Conservation (phyloP, 169 alveolate genomes). For the Plasmodium gallinaceum region DNA sequence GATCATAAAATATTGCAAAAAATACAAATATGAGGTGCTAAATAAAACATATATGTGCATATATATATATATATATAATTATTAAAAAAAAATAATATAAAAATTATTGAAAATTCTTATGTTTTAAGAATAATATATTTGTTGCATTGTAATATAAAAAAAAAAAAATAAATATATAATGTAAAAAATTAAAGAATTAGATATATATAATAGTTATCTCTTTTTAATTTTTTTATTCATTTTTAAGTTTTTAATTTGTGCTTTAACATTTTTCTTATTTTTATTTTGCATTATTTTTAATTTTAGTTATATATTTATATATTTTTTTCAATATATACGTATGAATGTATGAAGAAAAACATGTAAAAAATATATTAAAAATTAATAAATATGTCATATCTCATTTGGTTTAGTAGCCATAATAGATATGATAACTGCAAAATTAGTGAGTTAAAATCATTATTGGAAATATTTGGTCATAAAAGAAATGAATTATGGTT, state of each 20-base stretch:
- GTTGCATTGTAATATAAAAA: too few species aligned
- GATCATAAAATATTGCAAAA: background rate
- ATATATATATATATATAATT: constrained; percentile 1
- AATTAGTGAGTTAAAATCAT: constrained; percentile 78
- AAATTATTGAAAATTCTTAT: too few species aligned
- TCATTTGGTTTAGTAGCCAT: constrained; percentile 82
- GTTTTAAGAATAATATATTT: too few species aligned
- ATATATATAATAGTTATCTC: too few species aligned
- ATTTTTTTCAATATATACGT: background rate
- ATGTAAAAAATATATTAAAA: background rate
- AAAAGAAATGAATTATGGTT: background rate
- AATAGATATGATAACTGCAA: constrained; percentile 81
- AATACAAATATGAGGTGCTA: background rate
- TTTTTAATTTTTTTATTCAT: too few species aligned
- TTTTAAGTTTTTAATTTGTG: too few species aligned
- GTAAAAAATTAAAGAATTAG: too few species aligned
- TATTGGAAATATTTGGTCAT: constrained; percentile 30
- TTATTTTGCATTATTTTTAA: background rate
- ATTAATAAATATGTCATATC: constrained; percentile 47
- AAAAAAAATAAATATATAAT: too few species aligned
- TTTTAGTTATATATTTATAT: background rate
- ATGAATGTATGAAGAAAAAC: background rate
- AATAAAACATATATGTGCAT: background rate
- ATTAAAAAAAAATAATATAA: background rate
- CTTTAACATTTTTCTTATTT: too few species aligned